These are phyloP conservation scores for Sugiyamaella japonica DNA, from an alignment of 1,139 yeast genomes.

Conservation along the genomic window DNA sequence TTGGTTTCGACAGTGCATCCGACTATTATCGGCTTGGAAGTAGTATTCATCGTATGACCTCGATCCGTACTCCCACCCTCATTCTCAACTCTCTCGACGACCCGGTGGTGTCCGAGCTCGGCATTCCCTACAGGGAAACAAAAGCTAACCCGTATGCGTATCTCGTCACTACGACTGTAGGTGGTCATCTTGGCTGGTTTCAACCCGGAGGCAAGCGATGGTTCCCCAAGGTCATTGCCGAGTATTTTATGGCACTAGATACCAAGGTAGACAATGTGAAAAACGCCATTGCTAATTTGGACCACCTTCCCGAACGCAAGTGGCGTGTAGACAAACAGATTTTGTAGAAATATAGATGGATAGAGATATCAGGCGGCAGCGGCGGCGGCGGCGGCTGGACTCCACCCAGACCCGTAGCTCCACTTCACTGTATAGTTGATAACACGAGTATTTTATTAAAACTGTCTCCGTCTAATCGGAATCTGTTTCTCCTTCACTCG, in stretches of 20 bases:
- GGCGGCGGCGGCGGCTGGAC: not conserved
- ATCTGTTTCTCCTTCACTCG: constrained; percentile 7
- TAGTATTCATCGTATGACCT: constrained; percentile 55
- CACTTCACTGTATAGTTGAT: not conserved
- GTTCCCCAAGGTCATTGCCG: constrained; percentile 65
- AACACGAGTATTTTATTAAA: not conserved
- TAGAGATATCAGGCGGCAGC: not conserved
- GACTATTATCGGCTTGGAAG: constrained; percentile 76
- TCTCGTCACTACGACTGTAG: constrained; percentile 67
- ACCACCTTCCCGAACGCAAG: constrained; percentile 14
- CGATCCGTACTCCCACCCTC: constrained; percentile 65
- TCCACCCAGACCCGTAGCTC: constrained; percentile 1
- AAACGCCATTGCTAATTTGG: constrained; percentile 22
- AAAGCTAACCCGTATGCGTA: constrained; percentile 66
- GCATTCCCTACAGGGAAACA: constrained; percentile 65
- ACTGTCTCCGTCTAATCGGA: not conserved
- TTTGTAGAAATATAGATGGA: not conserved
- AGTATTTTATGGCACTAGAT: constrained; percentile 58
- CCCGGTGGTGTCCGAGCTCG: constrained; percentile 65
- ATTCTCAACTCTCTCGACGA: constrained; percentile 76
- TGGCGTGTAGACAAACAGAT: constrained; percentile 20
- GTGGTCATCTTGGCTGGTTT: constrained; percentile 83
- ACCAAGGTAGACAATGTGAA: constrained; percentile 35
- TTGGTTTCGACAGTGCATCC: constrained; percentile 67
- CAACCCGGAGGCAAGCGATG: constrained; percentile 68